Evolutionary conservation across 768 basidiomycete species (phyloP).

Genomic region (Rubroboletus satanas): DNA sequence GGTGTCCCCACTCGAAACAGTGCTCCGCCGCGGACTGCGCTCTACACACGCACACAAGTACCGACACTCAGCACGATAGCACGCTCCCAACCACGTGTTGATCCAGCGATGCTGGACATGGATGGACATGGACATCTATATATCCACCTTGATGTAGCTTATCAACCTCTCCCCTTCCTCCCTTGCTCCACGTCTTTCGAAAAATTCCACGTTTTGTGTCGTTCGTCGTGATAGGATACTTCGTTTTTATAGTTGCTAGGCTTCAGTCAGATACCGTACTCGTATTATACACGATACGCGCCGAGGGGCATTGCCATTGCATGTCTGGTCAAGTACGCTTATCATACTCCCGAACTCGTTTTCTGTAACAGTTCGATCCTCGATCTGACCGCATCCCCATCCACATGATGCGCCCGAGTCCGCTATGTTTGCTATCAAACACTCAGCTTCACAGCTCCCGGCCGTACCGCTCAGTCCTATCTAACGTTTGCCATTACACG

Average conservation of each 20-base stretch:
- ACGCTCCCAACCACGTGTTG: background rate
- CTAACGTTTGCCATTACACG: no score
- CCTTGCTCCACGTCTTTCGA: background rate
- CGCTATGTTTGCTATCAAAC: no score
- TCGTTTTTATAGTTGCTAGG: background rate
- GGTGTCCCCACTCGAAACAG: background rate
- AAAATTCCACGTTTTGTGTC: background rate
- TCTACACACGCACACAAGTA: background rate
- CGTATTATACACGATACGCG: background rate
- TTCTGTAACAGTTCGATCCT: background rate
- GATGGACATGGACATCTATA: conserved; percentile 3
- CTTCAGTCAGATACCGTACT: background rate
- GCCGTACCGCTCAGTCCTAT: no score
- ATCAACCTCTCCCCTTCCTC: conserved; percentile 1
- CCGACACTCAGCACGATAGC: background rate
- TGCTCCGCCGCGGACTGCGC: background rate
- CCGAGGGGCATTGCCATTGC: background rate
- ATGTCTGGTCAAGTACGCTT: background rate
- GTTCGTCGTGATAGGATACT: background rate
- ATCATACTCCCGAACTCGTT: background rate
- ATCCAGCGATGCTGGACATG: conserved; percentile 4
- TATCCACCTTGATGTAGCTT: conserved; percentile 17
- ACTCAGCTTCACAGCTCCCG: no score
- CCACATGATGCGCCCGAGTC: no score
- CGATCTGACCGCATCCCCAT: no score